Evolutionary conservation across 352 stramenopile species (phyloP), one percentile per base, ranked within the genome.

Genomic region (Globisporangium barbulae): DNA sequence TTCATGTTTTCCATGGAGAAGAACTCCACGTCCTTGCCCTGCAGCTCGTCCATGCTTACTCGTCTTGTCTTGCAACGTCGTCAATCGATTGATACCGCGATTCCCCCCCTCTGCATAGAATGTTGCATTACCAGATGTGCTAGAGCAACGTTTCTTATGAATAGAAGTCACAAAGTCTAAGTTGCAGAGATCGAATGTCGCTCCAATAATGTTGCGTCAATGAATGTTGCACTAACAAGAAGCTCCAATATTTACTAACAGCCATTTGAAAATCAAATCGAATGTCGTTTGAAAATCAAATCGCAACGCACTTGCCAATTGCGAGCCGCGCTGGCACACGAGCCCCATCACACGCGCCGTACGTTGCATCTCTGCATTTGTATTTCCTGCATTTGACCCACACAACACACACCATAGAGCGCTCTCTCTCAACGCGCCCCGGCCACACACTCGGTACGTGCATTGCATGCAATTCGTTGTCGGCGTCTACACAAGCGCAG

Each of bases 1-100:
- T 89, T 78, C 76, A 93, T 87, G 75, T 83, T 94, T 72, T 94
- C 85, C 77, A 92, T 90, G 41, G 83, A 93, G 76, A 94, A 93
- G 64, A 93, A 93, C 78, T 94, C 83, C 37, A 90, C 79, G 52
- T 88, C 76, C 70, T 91, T 90, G 58, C 78, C 72, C 61, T 86
- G 75, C 59, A 89, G 67, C 55, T 71, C 73, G 66, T 92, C 83
- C 81, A 89, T 88, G 28, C n/a, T 48, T 52, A 35, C 37, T 22
- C 15, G 12, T 41, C 17, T 53, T 48, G 31, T 42, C n/a, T 22
- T 10, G 39, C 8, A 61, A 28, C 2, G 41, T 61, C 10, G 7
- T 13, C 45, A 10, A 8, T n/a, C 30, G 28, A 22, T 54, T 55
- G 49, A 55, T 55, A 55, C 28, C 3, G 8, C 22, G n/a, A 55